Evolutionary conservation across 2,329 filamentous ascomycete genomes (phyloP).

Genomic region (Diaporthe citriasiana): DNA sequence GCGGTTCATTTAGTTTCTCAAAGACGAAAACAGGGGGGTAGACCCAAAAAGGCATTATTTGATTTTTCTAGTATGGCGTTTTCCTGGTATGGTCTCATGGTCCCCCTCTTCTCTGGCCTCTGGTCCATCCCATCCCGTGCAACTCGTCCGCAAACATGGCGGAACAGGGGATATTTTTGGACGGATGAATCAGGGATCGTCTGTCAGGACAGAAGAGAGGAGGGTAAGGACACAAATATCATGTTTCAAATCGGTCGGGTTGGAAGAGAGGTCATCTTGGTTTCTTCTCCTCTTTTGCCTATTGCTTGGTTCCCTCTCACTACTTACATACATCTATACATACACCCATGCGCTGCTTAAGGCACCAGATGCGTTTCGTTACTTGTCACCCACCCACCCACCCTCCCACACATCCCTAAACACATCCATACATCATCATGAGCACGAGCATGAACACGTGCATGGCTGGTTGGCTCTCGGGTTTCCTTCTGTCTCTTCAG

Average conservation of each 20-base stretch:
- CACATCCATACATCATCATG: slow-evolving; percentile 8
- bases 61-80: slow-evolving; percentile 28
- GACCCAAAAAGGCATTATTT: slow-evolving; percentile 21
- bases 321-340: neutral
- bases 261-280: neutral
- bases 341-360: neutral
- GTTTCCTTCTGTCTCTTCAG: neutral
- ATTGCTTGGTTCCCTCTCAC: neutral
- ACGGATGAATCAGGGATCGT: neutral
- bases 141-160: neutral
- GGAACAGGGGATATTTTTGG: neutral
- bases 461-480: neutral
- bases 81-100: neutral
- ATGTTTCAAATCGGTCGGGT: neutral
- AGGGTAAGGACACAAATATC: neutral
- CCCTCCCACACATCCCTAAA: neutral
- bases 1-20: neutral
- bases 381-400: neutral
- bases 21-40: slow-evolving; percentile 18
- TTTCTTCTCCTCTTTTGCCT: neutral
- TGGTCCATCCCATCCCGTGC: neutral
- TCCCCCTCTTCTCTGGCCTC: neutral
- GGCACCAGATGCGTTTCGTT: neutral
- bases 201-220: slow-evolving; percentile 15
- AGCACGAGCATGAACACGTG: slow-evolving; percentile 13